Evolutionary conservation across 2,329 filamentous ascomycete species (phyloP).

Genomic region (Cercospora brassicicola): DNA sequence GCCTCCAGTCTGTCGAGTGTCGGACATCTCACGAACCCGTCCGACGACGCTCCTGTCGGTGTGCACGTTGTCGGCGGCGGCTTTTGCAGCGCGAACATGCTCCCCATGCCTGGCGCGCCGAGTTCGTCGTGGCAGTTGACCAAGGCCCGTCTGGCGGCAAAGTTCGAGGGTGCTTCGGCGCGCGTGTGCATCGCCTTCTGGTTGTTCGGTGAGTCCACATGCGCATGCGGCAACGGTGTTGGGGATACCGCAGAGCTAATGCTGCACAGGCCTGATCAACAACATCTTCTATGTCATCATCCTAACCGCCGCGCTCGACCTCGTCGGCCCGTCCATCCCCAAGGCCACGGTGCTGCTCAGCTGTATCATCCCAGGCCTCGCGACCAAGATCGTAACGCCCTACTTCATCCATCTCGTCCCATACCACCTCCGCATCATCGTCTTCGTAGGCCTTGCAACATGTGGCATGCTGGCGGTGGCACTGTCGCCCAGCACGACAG

Average conservation of each 20-base stretch:
- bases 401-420: constrained; percentile 91
- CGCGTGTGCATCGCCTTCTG: constrained; percentile 81
- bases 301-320: constrained; percentile 89
- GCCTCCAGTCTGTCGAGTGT: background rate
- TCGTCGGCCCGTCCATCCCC: constrained; percentile 81
- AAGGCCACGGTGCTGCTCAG: constrained; percentile 92
- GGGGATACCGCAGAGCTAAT: background rate
- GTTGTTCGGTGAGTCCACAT: constrained; percentile 73
- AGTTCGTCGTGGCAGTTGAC: constrained; percentile 13
- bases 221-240: background rate
- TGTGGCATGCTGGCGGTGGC: constrained; percentile 87
- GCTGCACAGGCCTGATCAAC: constrained; percentile 73
- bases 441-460: constrained; percentile 75
- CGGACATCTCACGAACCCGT: background rate
- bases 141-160: constrained; percentile 58
- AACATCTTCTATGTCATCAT: constrained; percentile 98
- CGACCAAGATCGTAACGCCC: constrained; percentile 67
- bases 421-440: constrained; percentile 71
- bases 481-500: constrained; percentile 61
- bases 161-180: constrained; percentile 68
- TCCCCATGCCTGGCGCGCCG: constrained; percentile 14
- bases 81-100: background rate
- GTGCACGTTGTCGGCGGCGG: background rate
- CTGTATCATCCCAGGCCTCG: constrained; percentile 86
- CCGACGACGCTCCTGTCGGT: background rate